Evolutionary conservation across 2,329 filamentous ascomycete genomes (phyloP).

Genomic region (Neofusicoccum ribis): DNA sequence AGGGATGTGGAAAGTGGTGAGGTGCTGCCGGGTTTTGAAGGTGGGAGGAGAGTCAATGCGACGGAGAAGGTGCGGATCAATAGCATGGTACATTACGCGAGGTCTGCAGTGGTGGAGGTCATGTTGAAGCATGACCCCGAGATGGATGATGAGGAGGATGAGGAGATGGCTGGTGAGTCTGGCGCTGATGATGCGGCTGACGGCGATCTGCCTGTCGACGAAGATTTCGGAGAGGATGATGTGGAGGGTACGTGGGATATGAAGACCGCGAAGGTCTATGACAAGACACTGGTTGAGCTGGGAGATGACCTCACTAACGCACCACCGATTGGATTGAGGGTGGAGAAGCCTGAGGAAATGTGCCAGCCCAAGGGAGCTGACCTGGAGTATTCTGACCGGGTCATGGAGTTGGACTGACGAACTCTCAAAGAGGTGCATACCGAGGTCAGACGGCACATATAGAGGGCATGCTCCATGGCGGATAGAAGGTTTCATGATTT

Average conservation of each 20-base stretch:
- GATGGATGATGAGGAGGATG: constrained; percentile 29
- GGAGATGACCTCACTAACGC: constrained; percentile 51
- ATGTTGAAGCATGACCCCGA: constrained; percentile 57
- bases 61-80: constrained; percentile 88
- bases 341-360: constrained; percentile 17
- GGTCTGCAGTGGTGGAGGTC: constrained; percentile 68
- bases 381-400: neutral
- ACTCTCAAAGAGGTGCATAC: too few relatives aligned
- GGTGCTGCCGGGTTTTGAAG: constrained; percentile 69
- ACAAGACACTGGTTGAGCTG: constrained; percentile 73
- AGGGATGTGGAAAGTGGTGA: constrained; percentile 66
- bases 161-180: constrained; percentile 31
- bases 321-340: constrained; percentile 17
- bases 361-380: constrained; percentile 13
- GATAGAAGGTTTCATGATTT: too few relatives aligned
- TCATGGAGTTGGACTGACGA: constrained; percentile 1
- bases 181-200: neutral
- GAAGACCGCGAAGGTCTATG: constrained; percentile 75
- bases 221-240: constrained; percentile 32
- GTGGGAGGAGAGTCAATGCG: constrained; percentile 64
- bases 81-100: constrained; percentile 74
- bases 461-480: neutral
- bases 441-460: too few relatives aligned
- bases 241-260: constrained; percentile 55
- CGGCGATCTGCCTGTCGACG: constrained; percentile 20